Percentiles rank a stretch among this genome's conserved stretches.
phyloP scores from a whole-genome alignment of 2,329 filamentous ascomycete genomes.

The Hypoxylon sp. region DNA sequence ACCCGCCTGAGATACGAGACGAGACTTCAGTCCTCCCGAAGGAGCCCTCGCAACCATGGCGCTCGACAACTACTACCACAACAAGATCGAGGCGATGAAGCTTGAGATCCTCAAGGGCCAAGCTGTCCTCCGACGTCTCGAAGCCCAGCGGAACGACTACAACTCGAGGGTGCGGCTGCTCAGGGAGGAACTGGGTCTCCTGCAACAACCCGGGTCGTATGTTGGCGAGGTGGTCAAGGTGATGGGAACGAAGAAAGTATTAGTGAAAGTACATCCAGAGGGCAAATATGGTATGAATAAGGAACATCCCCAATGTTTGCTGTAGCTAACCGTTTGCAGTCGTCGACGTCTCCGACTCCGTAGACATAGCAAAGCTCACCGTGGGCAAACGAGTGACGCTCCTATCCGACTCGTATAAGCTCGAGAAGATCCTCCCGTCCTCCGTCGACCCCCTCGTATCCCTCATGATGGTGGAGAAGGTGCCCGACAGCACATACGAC shows the following conservation, averaged over 20 bases:
- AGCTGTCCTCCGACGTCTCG: constrained; percentile 91
- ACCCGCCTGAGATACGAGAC: constrained; percentile 26
- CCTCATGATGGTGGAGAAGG: constrained; percentile 99
- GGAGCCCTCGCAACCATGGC: constrained; percentile 78
- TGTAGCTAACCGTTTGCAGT: constrained; percentile 68
- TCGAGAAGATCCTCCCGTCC: constrained; percentile 98
- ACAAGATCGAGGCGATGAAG: constrained; percentile 99
- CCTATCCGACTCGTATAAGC: constrained; percentile 97
- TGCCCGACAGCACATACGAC: constrained; percentile 99
- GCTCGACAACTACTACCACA: constrained; percentile 99
- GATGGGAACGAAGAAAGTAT: constrained; percentile 99
- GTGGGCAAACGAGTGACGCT: constrained; percentile 97
- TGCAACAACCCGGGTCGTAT: constrained; percentile 98
- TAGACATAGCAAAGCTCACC: constrained; percentile 95
- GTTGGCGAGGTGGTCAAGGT: constrained; percentile 99
- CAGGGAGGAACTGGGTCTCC: constrained; percentile 92
- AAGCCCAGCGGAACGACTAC: constrained; percentile 99
- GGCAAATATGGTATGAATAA: constrained; percentile 94
- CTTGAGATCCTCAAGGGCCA: constrained; percentile 99
- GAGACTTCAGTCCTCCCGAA: constrained; percentile 35
- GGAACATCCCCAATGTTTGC: not conserved
- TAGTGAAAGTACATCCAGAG: constrained; percentile 99
- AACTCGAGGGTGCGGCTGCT: constrained; percentile 96
- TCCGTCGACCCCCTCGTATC: constrained; percentile 98
- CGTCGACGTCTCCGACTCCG: constrained; percentile 93